These are phyloP conservation scores for Pulveroboletus sp. DNA, from an alignment of 768 basidiomycete species.

Conservation along the genomic window DNA sequence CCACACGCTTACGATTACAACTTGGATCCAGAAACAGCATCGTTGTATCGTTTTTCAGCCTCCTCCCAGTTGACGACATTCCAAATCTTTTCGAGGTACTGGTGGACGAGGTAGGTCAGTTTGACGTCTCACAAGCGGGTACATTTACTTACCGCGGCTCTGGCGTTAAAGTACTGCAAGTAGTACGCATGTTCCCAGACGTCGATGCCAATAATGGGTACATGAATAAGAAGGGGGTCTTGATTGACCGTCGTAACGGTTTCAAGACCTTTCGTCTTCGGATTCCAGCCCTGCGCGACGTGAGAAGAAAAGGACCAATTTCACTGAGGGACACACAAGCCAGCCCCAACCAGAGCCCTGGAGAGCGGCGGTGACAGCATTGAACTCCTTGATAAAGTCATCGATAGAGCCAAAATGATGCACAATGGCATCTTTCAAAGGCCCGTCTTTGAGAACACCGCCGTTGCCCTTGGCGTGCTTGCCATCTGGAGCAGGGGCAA, in stretches of 20 bases:
- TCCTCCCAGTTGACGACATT: slow-evolving; percentile 68
- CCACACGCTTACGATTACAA: slow-evolving; percentile 25
- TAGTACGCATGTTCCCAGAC: slow-evolving; percentile 98
- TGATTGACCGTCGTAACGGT: slow-evolving; percentile 92
- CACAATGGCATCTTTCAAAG: slow-evolving; percentile 64
- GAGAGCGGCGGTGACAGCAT: slow-evolving; percentile 75
- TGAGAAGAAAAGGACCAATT: neutral
- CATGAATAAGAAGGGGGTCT: slow-evolving; percentile 76
- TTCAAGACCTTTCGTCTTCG: slow-evolving; percentile 67
- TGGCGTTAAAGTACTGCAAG: slow-evolving; percentile 95
- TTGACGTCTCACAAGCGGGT: neutral
- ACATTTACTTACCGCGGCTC: slow-evolving; percentile 67
- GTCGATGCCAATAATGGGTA: slow-evolving; percentile 88
- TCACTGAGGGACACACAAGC: slow-evolving; percentile 56
- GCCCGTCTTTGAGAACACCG: slow-evolving; percentile 57
- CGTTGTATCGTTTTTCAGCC: slow-evolving; percentile 61
- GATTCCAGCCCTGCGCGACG: slow-evolving; percentile 61
- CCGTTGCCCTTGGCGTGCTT: slow-evolving; percentile 57
- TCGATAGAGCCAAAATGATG: slow-evolving; percentile 68
- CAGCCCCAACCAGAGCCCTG: slow-evolving; percentile 98
- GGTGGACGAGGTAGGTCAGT: neutral
- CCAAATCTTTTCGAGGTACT: slow-evolving; percentile 80
- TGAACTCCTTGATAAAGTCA: slow-evolving; percentile 75
- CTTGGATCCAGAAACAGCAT: slow-evolving; percentile 36
- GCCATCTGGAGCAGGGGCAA: slow-evolving; percentile 54